Conservation (phyloP, 495 filamentous ascomycete genomes). For the Aspergillus leporis region DNA sequence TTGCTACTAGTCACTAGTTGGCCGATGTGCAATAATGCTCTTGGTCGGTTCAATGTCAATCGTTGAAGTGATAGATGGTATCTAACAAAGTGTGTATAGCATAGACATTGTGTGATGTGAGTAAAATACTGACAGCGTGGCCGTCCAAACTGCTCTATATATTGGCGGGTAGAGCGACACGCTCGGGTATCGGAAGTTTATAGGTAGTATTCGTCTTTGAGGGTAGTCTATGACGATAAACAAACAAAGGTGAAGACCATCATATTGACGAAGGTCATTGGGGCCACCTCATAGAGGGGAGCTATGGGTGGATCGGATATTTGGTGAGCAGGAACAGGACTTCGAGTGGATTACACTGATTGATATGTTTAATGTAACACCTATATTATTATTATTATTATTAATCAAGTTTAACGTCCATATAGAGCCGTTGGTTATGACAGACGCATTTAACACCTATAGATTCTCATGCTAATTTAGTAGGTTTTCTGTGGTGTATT, state of each 20-base stretch:
- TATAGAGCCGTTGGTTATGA: no score
- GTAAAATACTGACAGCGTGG: not conserved
- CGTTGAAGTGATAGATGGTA: not conserved
- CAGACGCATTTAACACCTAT: not conserved
- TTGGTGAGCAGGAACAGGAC: conserved; percentile 10
- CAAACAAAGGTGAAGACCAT: not conserved
- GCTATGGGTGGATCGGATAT: not conserved
- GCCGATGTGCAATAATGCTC: not conserved
- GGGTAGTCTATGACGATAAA: not conserved
- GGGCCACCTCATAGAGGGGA: conserved; percentile 3
- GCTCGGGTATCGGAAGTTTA: conserved; percentile 7
- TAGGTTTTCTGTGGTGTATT: not conserved
- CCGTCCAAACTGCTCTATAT: not conserved
- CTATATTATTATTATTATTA: no score
- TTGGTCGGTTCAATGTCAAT: not conserved
- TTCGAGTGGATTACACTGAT: conserved; percentile 23
- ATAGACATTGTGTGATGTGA: not conserved
- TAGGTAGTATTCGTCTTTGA: not conserved
- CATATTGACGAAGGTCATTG: not conserved
- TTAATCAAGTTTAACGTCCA: no score
- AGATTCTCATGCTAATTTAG: not conserved
- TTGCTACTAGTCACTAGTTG: not conserved
- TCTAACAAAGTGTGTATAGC: no score
- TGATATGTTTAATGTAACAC: not conserved
- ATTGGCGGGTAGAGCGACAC: conserved; percentile 12